A percentile compares a stretch with the other conserved stretches of the same genome.
Conservation (phyloP, 176 grass and related monocot genomes). For the Oryza rufipogon region DNA sequence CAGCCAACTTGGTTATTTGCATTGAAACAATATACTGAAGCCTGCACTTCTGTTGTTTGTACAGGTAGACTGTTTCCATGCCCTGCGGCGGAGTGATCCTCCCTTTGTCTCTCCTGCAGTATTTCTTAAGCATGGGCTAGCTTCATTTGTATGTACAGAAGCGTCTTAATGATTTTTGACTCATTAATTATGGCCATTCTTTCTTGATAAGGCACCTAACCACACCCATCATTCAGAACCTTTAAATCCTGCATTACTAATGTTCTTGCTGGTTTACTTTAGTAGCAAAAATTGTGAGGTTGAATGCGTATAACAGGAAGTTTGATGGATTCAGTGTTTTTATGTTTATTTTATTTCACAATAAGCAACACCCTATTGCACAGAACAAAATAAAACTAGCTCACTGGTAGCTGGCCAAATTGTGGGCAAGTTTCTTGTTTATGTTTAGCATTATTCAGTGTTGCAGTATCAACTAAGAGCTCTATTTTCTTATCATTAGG, state of each 20-base stretch:
- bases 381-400: background rate
- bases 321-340: background rate
- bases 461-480: conserved; percentile 31
- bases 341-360: no score
- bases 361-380: background rate
- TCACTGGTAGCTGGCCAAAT: background rate
- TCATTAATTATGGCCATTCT: background rate
- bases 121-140: conserved; percentile 80
- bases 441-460: background rate
- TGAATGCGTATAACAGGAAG: background rate
- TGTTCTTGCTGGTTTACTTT: background rate
- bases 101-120: conserved; percentile 9
- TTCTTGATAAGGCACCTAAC: conserved; percentile 5
- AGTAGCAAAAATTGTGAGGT: background rate
- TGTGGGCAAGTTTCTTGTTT: background rate
- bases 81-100: no score
- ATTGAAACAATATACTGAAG: no score
- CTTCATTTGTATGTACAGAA: conserved; percentile 71
- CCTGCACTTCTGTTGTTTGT: no score
- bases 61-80: no score
- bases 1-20: no score
- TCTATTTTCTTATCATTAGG: conserved; percentile 46
- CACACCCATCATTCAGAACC: background rate
- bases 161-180: conserved; percentile 6
- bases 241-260: background rate